Conservation (phyloP, 2,329 filamentous ascomycete genomes). For the Fusarium staphyleae region DNA sequence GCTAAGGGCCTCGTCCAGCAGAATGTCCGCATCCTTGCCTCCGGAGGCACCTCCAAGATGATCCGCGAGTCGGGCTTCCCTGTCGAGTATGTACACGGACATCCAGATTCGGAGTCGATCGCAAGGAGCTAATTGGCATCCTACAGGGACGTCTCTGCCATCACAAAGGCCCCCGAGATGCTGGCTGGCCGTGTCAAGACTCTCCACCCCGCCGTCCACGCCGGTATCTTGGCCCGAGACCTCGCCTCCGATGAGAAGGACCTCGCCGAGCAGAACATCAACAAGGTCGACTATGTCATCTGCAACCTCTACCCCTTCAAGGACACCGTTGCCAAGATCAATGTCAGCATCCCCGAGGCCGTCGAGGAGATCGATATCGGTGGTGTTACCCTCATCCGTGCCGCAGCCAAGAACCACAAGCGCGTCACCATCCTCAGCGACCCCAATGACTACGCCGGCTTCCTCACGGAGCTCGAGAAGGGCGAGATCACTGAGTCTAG, state of each 20-base stretch:
- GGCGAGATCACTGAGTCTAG: constrained; percentile 86
- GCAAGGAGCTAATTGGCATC: constrained; percentile 14
- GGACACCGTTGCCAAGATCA: constrained; percentile 95
- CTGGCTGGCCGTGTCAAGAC: constrained; percentile 87
- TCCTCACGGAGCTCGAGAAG: constrained; percentile 86
- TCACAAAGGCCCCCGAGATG: constrained; percentile 97
- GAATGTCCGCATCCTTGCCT: constrained; percentile 91
- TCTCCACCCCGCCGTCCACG: constrained; percentile 90
- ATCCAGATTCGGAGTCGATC: neutral
- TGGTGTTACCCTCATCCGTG: constrained; percentile 93
- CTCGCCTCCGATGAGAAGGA: constrained; percentile 97
- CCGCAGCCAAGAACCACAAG: constrained; percentile 96
- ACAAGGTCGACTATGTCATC: constrained; percentile 94
- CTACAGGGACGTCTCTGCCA: constrained; percentile 89
- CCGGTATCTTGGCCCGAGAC: constrained; percentile 90
- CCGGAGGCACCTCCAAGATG: constrained; percentile 93
- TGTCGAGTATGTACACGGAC: constrained; percentile 75
- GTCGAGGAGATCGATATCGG: constrained; percentile 99
- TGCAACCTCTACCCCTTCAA: constrained; percentile 99
- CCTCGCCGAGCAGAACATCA: constrained; percentile 90
- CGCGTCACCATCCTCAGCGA: constrained; percentile 96
- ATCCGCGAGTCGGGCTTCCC: constrained; percentile 95
- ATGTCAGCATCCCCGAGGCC: constrained; percentile 94
- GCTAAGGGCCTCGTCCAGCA: constrained; percentile 89
- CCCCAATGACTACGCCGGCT: constrained; percentile 90